These are phyloP conservation scores for Ophiostoma tasmaniense DNA, from an alignment of 2,329 filamentous ascomycete genomes.

Conservation along the genomic window DNA sequence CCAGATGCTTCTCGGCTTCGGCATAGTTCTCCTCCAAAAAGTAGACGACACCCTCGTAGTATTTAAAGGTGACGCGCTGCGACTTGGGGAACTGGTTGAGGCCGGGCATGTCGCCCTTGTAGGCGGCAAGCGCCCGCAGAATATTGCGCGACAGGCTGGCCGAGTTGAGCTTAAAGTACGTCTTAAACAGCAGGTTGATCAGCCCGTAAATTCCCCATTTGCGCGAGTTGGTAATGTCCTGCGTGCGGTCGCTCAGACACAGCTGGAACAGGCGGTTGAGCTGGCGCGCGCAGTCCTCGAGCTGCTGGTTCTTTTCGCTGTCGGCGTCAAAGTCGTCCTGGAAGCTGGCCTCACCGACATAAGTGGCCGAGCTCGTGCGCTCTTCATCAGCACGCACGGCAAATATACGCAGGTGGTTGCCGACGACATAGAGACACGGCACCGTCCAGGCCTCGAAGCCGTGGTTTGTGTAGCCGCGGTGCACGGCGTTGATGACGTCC, in stretches of 20 bases:
- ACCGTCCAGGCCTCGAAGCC: slow-evolving; percentile 86
- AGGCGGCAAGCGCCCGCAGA: slow-evolving; percentile 71
- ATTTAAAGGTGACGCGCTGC: slow-evolving; percentile 91
- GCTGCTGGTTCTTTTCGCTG: slow-evolving; percentile 67
- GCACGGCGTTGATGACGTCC: slow-evolving; percentile 66
- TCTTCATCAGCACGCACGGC: slow-evolving; percentile 85
- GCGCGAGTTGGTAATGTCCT: slow-evolving; percentile 66
- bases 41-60: slow-evolving; percentile 86
- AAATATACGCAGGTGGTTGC: slow-evolving; percentile 78
- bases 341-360: slow-evolving; percentile 41
- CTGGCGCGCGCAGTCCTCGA: slow-evolving; percentile 84
- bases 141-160: slow-evolving; percentile 86
- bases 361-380: slow-evolving; percentile 33
- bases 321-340: slow-evolving; percentile 78
- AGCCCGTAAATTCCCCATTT: slow-evolving; percentile 98
- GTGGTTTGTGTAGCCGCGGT: slow-evolving; percentile 69
- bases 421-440: slow-evolving; percentile 78
- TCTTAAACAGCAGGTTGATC: slow-evolving; percentile 94
- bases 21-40: slow-evolving; percentile 92
- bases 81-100: slow-evolving; percentile 75
- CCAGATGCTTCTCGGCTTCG: slow-evolving; percentile 67
- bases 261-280: slow-evolving; percentile 88
- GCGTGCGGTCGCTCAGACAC: slow-evolving; percentile 79
- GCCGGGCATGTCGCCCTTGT: slow-evolving; percentile 68
- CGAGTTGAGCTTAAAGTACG: slow-evolving; percentile 91